Conservation (phyloP, 768 basidiomycete genomes). For the Mycena epipterygia region DNA sequence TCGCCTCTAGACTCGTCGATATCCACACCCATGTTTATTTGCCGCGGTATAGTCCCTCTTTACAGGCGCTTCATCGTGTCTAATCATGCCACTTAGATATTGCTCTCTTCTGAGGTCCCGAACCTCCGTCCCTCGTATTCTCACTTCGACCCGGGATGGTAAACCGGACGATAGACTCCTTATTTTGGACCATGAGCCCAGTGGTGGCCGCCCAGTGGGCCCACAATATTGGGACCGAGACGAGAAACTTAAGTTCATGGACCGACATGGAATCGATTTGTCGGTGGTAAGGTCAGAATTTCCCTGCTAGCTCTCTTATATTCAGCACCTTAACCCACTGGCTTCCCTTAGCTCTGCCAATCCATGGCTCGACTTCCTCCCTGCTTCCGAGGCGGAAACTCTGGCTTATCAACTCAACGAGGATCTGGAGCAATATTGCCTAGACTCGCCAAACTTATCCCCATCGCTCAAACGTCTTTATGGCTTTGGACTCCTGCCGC, state of each 20-base stretch:
- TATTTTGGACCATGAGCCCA: slow-evolving; percentile 86
- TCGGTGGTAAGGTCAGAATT: slow-evolving; percentile 79
- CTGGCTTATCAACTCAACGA: slow-evolving; percentile 81
- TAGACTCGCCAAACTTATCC: slow-evolving; percentile 65
- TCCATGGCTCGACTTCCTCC: slow-evolving; percentile 92
- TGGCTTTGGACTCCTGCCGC: slow-evolving; percentile 87
- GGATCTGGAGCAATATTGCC: slow-evolving; percentile 86
- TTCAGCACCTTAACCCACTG: slow-evolving; percentile 1
- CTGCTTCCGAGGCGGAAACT: slow-evolving; percentile 72
- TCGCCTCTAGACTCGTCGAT: slow-evolving; percentile 65
- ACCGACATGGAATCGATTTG: slow-evolving; percentile 82
- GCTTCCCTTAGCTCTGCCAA: slow-evolving; percentile 77
- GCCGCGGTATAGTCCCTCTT: too few species aligned
- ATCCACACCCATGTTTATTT: slow-evolving; percentile 91
- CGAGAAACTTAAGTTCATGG: slow-evolving; percentile 90
- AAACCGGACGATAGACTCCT: slow-evolving; percentile 75
- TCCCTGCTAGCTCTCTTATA: background rate
- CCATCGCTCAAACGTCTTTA: slow-evolving; percentile 74
- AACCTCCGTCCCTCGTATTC: slow-evolving; percentile 74
- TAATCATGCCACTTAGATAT: too few species aligned
- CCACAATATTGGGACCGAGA: slow-evolving; percentile 86
- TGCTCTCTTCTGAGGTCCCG: slow-evolving; percentile 77
- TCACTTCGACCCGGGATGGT: slow-evolving; percentile 61
- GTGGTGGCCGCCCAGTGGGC: slow-evolving; percentile 84
- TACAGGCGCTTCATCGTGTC: too few species aligned